phyloP scores from a whole-genome alignment of 805 yeast genomes.

The Vanderwaltozyma tropicalis region DNA sequence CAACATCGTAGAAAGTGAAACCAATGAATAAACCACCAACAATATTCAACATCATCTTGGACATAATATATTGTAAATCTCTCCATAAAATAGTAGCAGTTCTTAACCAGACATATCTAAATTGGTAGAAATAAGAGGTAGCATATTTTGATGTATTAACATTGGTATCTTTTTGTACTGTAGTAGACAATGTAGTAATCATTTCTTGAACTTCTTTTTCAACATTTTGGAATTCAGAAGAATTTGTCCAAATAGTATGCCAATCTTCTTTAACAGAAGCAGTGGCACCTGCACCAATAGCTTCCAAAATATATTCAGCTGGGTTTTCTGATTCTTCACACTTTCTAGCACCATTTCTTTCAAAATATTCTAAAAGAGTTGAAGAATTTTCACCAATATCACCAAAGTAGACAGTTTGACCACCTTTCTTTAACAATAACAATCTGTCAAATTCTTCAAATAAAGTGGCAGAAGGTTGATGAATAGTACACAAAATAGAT shows the following conservation, averaged over 20 bases:
- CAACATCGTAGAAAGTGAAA: constrained; percentile 55
- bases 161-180: constrained; percentile 5
- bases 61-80: constrained; percentile 48
- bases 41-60: constrained; percentile 43
- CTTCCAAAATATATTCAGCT: constrained; percentile 37
- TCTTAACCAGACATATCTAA: constrained; percentile 32
- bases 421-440: constrained; percentile 40
- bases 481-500: constrained; percentile 45
- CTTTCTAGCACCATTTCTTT: constrained; percentile 52
- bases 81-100: constrained; percentile 42
- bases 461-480: constrained; percentile 44
- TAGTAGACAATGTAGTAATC: constrained; percentile 18
- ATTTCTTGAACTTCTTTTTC: constrained; percentile 24
- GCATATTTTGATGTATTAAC: constrained; percentile 14
- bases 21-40: constrained; percentile 58
- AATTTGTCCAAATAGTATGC: constrained; percentile 48
- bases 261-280: constrained; percentile 41
- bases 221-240: constrained; percentile 26
- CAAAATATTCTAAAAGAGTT: constrained; percentile 50
- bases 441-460: constrained; percentile 39
- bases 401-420: constrained; percentile 34
- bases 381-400: constrained; percentile 32
- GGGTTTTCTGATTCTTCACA: constrained; percentile 38
- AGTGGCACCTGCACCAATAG: constrained; percentile 38
- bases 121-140: constrained; percentile 37